Conservation (phyloP, 73 alveolate species). For the Symbiodinium natans region DNA sequence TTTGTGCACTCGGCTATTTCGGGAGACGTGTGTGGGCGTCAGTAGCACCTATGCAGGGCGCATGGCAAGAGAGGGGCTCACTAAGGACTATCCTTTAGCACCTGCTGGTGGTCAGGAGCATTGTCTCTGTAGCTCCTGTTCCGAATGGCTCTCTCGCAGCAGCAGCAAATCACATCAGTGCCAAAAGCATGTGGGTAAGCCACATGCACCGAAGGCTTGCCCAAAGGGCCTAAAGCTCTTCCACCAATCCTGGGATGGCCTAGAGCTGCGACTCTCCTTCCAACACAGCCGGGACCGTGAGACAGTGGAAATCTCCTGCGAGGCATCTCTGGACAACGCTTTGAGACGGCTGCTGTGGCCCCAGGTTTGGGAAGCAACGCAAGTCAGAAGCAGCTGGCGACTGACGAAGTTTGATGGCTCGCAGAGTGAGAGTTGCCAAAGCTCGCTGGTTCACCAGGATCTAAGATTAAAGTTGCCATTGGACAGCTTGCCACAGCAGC, state of each 20-base stretch:
- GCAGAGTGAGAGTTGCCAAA: not conserved
- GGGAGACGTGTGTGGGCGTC: slow-evolving; percentile 33
- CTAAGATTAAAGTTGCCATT: not conserved
- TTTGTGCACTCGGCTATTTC: slow-evolving; percentile 36
- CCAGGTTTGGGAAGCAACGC: slow-evolving; percentile 46
- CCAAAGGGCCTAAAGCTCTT: not conserved
- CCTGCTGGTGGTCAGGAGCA: slow-evolving; percentile 64
- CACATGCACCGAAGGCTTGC: not conserved
- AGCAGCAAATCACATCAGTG: slow-evolving; percentile 25
- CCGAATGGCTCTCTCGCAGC: slow-evolving; percentile 24
- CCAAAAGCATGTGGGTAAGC: slow-evolving; percentile 77
- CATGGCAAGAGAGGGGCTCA: slow-evolving; percentile 44
- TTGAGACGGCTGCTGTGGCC: slow-evolving; percentile 31
- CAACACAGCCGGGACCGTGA: slow-evolving; percentile 5
- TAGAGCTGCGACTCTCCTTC: slow-evolving; percentile 32
- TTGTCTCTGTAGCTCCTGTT: slow-evolving; percentile 39
- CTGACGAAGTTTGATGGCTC: not conserved
- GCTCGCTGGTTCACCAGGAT: not conserved
- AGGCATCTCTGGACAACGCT: slow-evolving; percentile 64
- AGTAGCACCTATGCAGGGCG: slow-evolving; percentile 51
- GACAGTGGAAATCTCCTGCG: slow-evolving; percentile 36
- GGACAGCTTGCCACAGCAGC: not conserved
- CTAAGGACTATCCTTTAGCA: slow-evolving; percentile 1
- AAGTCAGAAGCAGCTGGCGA: slow-evolving; percentile 75
- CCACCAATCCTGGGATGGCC: slow-evolving; percentile 14